Percentiles rank a stretch among this genome's conserved stretches.
Evolutionary conservation across 2,329 filamentous ascomycete species (phyloP).

Genomic region (Gaeumannomyces tritici): DNA sequence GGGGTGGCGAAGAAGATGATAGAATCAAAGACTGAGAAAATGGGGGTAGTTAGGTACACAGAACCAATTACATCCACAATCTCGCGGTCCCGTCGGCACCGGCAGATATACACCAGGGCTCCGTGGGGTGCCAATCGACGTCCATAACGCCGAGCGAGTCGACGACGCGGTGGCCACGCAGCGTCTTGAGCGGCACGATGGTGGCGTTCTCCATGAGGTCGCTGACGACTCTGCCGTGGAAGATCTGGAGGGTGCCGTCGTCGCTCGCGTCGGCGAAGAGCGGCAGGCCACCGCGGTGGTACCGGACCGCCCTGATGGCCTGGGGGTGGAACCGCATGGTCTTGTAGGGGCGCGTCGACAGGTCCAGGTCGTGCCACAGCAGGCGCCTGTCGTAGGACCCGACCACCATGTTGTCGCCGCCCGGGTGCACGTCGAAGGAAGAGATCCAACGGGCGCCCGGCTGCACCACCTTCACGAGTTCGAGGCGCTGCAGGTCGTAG

Average conservation of each 20-base stretch:
- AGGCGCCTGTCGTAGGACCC: conserved; percentile 90
- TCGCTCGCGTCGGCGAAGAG: conserved; percentile 93
- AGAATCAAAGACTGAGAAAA: no score
- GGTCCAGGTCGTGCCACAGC: conserved; percentile 93
- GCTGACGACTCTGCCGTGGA: conserved; percentile 91
- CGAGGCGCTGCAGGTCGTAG: conserved; percentile 87
- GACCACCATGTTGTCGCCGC: conserved; percentile 88
- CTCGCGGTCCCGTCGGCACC: conserved; percentile 90
- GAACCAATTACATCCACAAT: conserved; percentile 59
- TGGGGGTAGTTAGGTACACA: neutral
- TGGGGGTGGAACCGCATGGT: conserved; percentile 90
- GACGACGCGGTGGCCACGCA: conserved; percentile 81
- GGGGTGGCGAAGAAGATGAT: no score
- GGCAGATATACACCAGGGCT: conserved; percentile 90
- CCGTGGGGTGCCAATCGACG: conserved; percentile 88
- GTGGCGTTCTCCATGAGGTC: conserved; percentile 95
- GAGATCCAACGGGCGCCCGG: conserved; percentile 92
- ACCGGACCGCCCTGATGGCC: conserved; percentile 82
- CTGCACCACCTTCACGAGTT: conserved; percentile 85
- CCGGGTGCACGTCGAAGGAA: conserved; percentile 84
- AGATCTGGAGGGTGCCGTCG: conserved; percentile 89
- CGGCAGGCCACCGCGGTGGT: conserved; percentile 68
- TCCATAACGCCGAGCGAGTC: conserved; percentile 85
- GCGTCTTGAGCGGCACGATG: conserved; percentile 91
- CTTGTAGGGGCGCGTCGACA: conserved; percentile 86